phyloP scores from a whole-genome alignment of 306 rosid species.

The Rosa chinensis region DNA sequence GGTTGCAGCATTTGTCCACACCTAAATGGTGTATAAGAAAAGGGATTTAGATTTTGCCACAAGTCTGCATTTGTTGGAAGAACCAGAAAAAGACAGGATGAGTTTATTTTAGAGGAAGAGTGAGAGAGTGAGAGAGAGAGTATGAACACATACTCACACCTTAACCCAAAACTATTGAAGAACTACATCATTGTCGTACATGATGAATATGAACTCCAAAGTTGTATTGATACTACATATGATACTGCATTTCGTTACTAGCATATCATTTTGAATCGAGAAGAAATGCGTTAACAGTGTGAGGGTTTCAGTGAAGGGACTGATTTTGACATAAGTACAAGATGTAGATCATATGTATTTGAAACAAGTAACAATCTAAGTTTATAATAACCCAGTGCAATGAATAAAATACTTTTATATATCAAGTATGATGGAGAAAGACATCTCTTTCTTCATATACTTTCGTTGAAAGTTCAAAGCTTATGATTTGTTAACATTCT shows the following conservation, averaged over 20 bases:
- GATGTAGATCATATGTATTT: neutral
- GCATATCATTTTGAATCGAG: neutral
- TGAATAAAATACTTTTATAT: neutral
- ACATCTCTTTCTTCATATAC: neutral
- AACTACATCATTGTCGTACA: neutral
- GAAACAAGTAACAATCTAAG: neutral
- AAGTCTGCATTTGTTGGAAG: neutral
- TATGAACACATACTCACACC: neutral
- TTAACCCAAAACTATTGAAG: neutral
- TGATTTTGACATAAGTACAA: neutral
- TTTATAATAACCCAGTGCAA: neutral
- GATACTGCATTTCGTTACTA: neutral
- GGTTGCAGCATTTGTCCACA: neutral
- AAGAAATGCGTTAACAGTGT: slow-evolving; percentile 13
- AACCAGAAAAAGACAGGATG: neutral
- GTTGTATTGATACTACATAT: neutral
- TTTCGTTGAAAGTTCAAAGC: neutral
- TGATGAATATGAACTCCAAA: slow-evolving; percentile 10
- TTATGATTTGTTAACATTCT: neutral
- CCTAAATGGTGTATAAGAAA: neutral
- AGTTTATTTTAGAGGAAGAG: neutral
- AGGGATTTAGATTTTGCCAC: neutral
- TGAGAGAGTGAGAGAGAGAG: neutral
- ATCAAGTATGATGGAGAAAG: neutral
- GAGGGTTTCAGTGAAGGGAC: neutral